These are phyloP conservation scores for Nidularia pulvinata DNA, from an alignment of 768 basidiomycete species.

Conservation along the genomic window DNA sequence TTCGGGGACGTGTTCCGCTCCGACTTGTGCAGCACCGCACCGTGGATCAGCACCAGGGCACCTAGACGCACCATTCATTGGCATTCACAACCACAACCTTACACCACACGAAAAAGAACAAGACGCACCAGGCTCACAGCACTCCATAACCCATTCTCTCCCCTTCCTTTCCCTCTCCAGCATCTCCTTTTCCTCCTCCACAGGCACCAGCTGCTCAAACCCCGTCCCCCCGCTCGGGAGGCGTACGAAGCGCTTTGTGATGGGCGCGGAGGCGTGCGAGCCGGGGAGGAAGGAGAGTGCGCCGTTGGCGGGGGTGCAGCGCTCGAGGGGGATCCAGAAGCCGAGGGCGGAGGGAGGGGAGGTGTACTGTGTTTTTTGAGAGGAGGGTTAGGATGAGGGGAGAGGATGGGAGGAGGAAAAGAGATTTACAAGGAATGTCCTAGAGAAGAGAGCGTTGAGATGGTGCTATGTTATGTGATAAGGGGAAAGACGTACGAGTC, in stretches of 20 bases:
- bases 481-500: constrained; percentile 71
- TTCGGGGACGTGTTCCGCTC: constrained; percentile 80
- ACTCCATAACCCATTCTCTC: background rate
- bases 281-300: constrained; percentile 90
- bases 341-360: constrained; percentile 91
- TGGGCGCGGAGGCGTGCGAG: constrained; percentile 74
- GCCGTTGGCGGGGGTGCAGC: constrained; percentile 81
- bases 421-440: constrained; percentile 69
- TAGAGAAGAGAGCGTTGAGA: constrained; percentile 17
- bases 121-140: background rate
- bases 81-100: no score
- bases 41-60: constrained; percentile 93
- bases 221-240: constrained; percentile 78
- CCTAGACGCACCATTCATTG: constrained; percentile 35
- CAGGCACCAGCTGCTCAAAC: constrained; percentile 51
- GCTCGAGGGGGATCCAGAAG: constrained; percentile 95
- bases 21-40: constrained; percentile 89
- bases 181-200: constrained; percentile 16
- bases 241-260: constrained; percentile 87
- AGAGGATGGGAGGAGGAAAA: background rate
- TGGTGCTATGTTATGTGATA: constrained; percentile 1
- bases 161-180: constrained; percentile 10
- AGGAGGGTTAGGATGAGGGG: background rate
- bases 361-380: constrained; percentile 66
- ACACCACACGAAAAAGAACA: no score